Percentiles rank a stretch among this genome's conserved stretches.
Evolutionary conservation across 352 stramenopile species (phyloP).

Genomic region (Globisporangium polare): DNA sequence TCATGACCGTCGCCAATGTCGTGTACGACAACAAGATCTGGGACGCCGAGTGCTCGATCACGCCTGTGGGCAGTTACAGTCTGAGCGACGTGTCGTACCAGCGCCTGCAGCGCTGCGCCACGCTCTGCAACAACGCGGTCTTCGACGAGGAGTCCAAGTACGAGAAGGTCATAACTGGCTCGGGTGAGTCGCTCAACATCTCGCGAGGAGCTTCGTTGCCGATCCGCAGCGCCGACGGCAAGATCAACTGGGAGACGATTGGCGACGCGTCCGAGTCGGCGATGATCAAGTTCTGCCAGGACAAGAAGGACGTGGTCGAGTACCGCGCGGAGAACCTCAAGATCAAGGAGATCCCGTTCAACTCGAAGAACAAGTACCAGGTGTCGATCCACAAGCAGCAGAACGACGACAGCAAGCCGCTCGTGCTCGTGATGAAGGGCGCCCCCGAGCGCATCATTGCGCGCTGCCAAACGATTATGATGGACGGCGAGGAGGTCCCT

Average conservation of each 20-base stretch:
- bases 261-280: conserved; percentile 75
- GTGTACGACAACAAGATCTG: conserved; percentile 71
- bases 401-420: conserved; percentile 56
- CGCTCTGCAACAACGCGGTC: conserved; percentile 89
- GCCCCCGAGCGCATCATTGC: conserved; percentile 94
- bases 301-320: conserved; percentile 68
- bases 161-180: conserved; percentile 18
- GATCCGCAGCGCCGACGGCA: conserved; percentile 7
- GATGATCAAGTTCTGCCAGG: conserved; percentile 86
- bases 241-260: conserved; percentile 53
- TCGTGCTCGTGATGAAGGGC: conserved; percentile 93
- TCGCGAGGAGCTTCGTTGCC: conserved; percentile 17
- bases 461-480: conserved; percentile 85
- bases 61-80: conserved; percentile 53
- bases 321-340: conserved; percentile 60
- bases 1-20: conserved; percentile 91
- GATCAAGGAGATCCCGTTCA: conserved; percentile 83
- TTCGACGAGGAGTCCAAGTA: conserved; percentile 65
- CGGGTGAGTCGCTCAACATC: conserved; percentile 14
- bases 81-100: conserved; percentile 43
- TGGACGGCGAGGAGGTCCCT: conserved; percentile 40
- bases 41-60: conserved; percentile 78
- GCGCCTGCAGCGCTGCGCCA: conserved; percentile 77
- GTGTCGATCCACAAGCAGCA: conserved; percentile 79
- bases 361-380: conserved; percentile 87